Evolutionary conservation across 2,329 filamentous ascomycete genomes (phyloP).

Genomic region (Clarireedia homoeocarpa): DNA sequence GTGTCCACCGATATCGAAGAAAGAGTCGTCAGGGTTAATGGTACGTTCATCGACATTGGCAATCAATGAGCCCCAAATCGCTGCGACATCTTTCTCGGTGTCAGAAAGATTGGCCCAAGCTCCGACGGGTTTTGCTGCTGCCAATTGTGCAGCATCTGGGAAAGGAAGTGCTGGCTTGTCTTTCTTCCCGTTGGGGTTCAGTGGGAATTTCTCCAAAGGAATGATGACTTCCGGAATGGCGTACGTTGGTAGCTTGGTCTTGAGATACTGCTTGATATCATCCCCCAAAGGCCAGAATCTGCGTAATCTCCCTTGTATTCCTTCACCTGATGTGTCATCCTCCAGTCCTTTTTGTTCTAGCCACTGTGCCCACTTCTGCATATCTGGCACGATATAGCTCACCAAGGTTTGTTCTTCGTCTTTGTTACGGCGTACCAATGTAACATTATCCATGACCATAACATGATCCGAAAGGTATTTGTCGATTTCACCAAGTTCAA

Average conservation of each 20-base stretch:
- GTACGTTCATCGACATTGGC: conserved; percentile 58
- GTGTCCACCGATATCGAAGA: conserved; percentile 77
- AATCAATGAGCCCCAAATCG: conserved; percentile 68
- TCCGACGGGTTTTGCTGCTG: conserved; percentile 43
- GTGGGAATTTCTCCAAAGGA: conserved; percentile 60
- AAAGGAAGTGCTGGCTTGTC: conserved; percentile 75
- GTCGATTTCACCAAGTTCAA: conserved; percentile 92
- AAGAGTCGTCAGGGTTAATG: conserved; percentile 53
- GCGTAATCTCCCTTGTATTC: conserved; percentile 27
- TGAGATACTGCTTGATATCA: conserved; percentile 57
- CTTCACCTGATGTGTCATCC: conserved; percentile 36
- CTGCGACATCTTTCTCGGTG: conserved; percentile 60
- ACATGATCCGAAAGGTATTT: conserved; percentile 67
- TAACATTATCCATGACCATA: conserved; percentile 76
- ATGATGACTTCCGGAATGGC: conserved; percentile 71
- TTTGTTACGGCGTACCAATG: conserved; percentile 73
- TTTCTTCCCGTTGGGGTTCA: conserved; percentile 84
- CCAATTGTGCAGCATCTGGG: conserved; percentile 63
- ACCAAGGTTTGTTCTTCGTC: conserved; percentile 81
- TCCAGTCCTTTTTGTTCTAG: conserved; percentile 49
- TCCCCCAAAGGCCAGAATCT: conserved; percentile 40
- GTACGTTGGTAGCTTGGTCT: conserved; percentile 63
- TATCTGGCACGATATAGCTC: conserved; percentile 83
- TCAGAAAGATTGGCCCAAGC: conserved; percentile 38
- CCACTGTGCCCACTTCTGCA: conserved; percentile 64